Conservation (phyloP, 2,329 filamentous ascomycete species). For the Fusarium sp. region DNA sequence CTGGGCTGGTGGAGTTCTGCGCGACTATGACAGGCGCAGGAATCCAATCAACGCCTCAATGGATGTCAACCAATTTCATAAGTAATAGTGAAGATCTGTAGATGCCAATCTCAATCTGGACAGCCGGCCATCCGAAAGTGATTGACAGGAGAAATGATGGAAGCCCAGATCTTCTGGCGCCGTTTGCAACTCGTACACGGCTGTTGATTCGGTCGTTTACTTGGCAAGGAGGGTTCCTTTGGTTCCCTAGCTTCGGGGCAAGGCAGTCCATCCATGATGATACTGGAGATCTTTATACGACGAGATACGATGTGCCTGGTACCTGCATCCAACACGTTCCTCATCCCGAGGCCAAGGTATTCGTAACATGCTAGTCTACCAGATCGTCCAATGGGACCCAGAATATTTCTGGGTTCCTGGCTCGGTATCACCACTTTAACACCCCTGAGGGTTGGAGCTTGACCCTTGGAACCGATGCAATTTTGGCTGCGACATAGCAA, state of each 20-base stretch:
- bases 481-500: conserved; percentile 42
- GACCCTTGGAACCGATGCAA: conserved; percentile 47
- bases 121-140: conserved; percentile 14
- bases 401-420: conserved; percentile 19
- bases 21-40: conserved; percentile 24
- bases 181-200: conserved; percentile 19
- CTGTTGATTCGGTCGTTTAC: conserved; percentile 9
- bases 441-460: conserved; percentile 36
- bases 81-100: conserved; percentile 35
- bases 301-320: conserved; percentile 26
- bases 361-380: conserved; percentile 28
- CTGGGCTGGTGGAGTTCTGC: conserved; percentile 24
- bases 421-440: conserved; percentile 23
- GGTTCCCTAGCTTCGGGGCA: neutral
- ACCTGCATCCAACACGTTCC: conserved; percentile 38
- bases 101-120: conserved; percentile 39
- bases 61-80: conserved; percentile 9
- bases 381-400: conserved; percentile 19
- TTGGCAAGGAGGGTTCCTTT: conserved; percentile 10
- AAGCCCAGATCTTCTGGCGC: conserved; percentile 37
- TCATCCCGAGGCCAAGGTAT: conserved; percentile 30
- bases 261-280: conserved; percentile 5
- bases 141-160: conserved; percentile 39
- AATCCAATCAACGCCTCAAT: conserved; percentile 38
- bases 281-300: conserved; percentile 35